Evolutionary conservation across 2,329 filamentous ascomycete species (phyloP), one percentile per base, ranked within the genome.

Genomic region (Aspergillus brasiliensis): DNA sequence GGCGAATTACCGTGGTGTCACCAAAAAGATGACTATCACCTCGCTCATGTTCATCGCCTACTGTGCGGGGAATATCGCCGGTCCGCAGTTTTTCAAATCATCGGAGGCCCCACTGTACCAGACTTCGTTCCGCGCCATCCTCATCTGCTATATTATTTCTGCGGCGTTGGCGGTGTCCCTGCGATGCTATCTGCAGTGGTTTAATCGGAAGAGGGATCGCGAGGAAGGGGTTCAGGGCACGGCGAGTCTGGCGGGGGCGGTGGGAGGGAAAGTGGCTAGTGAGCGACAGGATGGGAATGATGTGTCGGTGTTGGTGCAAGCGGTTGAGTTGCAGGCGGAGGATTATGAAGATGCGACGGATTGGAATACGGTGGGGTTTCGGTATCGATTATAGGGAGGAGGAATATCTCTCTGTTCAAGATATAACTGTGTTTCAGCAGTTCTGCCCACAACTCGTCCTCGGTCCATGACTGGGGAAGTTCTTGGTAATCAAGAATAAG

Each of bases 21-120:
- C 84, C 31, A 86, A 86, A 76, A 86, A 86, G 71, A 84, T 84
- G 79, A 85, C 83, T 6, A 81, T 86, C 57, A 86, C 82, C 1
- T 82, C 82, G 0, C 65, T 86, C 65, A 70, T 86, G 3, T 85
- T 86, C 62, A 67, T 85, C 8, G 81, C 80, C 3, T 86, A 86
- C 64, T 86, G 84, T 56, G 71, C 78, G 1, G 84, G 84, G 1
- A 86, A 86, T 60, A 84, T 86, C 48, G 75, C 77, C 1, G 84
- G 84, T 0, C 84, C 84, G 2, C 83, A 86, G 47, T 80, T 86
- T 65, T 87, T 86, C 69, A 76, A 74, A 47, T 69, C 78, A 2
- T 60, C 65, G 1, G 83, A 86, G 65, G 81, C 79, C 6, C 84
- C 84, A 0, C 72, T 73, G 0, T 86, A 86, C 62, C 69, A 76